Base-by-base conservation (phyloP, 2,329 filamentous ascomycete species). In the Pseudonectria foliicola region DNA sequence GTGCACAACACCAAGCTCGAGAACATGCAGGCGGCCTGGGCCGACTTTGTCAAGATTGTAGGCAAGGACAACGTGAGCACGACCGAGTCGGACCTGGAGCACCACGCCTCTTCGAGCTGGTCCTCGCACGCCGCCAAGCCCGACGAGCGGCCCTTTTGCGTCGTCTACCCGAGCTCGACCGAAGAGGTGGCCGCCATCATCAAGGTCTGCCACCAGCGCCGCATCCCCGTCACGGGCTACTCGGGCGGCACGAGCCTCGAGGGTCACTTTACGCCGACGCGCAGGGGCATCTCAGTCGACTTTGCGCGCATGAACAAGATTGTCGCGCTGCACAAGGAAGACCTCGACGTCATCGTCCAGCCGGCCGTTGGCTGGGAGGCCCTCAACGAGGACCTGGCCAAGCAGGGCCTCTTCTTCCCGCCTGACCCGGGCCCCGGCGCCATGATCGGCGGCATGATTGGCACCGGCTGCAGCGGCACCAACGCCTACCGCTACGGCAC, bases 401-500 rank as follows among this genome's bases (percentile, higher is more conserved):
- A 78, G 31, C 70, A 86, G 40, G 83, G 82, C 18, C 73, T 95
- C 4, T 94, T 95, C 70, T 95, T 95, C 64, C 88, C 88, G 14
- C 88, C 87, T 1, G 88, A 95, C 59, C 88, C 88, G 13, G 89
- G 88, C 34, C 88, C 89, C 34, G 87, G 88, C 13, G 88, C 88
- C 42, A 86, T 86, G 80, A 95, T 95, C 50, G 88, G 88, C 38
- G 88, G 88, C 36, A 88, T 88, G 83, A 77, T 88, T 24, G 83
- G 82, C 14, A 88, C 83, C 3, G 74, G 74, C 25, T 77, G 72
- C 64, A 76, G 71, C 53, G 88, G 88, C 39, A 95, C 88, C 11
- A 95, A 95, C 57, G 82, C 88, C 12, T 94, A 93, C 65, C 75
- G 88, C 38, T 95, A 94, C 59, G 89, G 88, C 43, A 95, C 88